Percentiles rank a stretch among this genome's conserved stretches.
Conservation (phyloP, 306 rosid genomes). For the Vigna radiata region DNA sequence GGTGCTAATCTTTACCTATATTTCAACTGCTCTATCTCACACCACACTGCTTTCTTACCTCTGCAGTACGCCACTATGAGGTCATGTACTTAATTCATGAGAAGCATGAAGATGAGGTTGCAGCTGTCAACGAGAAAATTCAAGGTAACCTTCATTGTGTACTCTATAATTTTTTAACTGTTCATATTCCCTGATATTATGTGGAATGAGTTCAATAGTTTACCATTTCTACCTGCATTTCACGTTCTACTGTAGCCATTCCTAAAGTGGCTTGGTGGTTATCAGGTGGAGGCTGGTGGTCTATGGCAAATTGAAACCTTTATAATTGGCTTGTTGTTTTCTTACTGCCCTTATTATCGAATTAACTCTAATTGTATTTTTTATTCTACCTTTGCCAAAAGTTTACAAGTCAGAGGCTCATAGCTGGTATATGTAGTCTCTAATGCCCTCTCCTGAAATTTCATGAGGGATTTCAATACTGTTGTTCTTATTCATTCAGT, state of each 20-base stretch:
- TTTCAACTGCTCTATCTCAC: slow-evolving; percentile 40
- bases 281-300: not conserved
- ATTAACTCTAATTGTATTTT: not conserved
- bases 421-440: slow-evolving; percentile 23
- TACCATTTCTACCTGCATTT: slow-evolving; percentile 22
- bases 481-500: not conserved
- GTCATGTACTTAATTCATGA: slow-evolving; percentile 87
- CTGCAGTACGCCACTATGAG: slow-evolving; percentile 92
- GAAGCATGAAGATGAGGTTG: slow-evolving; percentile 78
- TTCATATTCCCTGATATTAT: slow-evolving; percentile 36
- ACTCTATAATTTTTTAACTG: not conserved
- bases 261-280: not conserved
- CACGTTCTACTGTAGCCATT: slow-evolving; percentile 1
- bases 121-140: slow-evolving; percentile 72
- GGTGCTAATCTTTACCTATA: slow-evolving; percentile 16
- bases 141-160: slow-evolving; percentile 55
- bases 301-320: not conserved
- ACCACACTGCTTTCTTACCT: slow-evolving; percentile 26
- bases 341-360: not conserved
- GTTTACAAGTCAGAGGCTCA: not conserved
- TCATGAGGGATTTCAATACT: slow-evolving; percentile 1
- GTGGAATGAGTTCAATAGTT: slow-evolving; percentile 49
- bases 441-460: slow-evolving; percentile 8
- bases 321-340: slow-evolving; percentile 12
- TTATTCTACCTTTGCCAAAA: not conserved